Evolutionary conservation across 345 rosid genomes (phyloP), one percentile per base, ranked within the genome.

Genomic region (Pistacia integerrima): DNA sequence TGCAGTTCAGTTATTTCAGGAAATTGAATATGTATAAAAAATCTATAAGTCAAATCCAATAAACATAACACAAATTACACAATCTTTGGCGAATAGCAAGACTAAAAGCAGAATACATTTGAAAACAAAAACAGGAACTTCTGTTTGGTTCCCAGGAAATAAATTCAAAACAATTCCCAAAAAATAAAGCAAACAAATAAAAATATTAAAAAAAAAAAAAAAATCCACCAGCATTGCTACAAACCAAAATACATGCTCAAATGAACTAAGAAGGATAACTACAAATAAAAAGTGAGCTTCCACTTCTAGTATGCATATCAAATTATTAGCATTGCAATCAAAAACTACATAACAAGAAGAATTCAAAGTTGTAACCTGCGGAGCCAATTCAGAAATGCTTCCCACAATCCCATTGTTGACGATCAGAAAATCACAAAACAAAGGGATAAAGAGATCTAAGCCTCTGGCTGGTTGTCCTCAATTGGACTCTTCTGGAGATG

Each of bases 381-480:
- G 68, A 90, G 94, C 94, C 94, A 90, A 83, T 88, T 88, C 85
- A 90, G 92, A 80, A 90, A 80, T 76, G 90, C 90, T 81, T 90
- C 94, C 89, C 84, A 90, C 58, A 89, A 83, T 48, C 92, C 92
- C 94, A 90, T 90, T 20, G 49, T 22, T 61, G 74, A 71, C 72
- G 64, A 77, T 59, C 52, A 66, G 8, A 80, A 66, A 84, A 74
- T 18, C 64, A 67, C 18, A 76, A 66, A 63, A 72, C 20, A 69
- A 78, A 69, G 52, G 72, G 44, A 33, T 16, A 59, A 22, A 46
- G 72, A 78, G 79, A 74, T 75, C 84, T 77, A 62, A 62, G 14
- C 67, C 67, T 46, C 22, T 18, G 68, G 22, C 44, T 64, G 55
- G 13, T 1, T 57, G 66, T 16, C 18, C 11, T 54, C 44, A 44